These are phyloP conservation scores for Phytopythium delawarense DNA, from an alignment of 352 stramenopile genomes.

Conservation along the genomic window DNA sequence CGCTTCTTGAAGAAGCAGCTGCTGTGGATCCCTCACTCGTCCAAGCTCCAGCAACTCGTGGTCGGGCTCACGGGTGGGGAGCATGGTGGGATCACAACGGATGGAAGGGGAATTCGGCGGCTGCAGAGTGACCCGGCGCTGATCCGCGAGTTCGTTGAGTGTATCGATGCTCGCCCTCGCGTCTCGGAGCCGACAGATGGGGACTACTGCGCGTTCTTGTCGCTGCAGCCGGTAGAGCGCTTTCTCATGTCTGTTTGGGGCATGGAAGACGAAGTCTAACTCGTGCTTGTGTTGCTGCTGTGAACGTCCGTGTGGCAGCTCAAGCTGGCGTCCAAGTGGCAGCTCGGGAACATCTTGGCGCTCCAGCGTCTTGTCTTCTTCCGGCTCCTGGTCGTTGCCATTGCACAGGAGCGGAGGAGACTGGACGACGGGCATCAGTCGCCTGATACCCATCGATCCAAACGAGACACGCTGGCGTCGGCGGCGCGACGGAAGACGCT, in stretches of 20 bases:
- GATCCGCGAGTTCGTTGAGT: conserved; percentile 12
- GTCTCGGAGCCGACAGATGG: not conserved
- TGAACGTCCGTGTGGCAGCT: conserved; percentile 17
- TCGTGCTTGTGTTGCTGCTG: not conserved
- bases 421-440: not conserved
- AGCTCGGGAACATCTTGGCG: conserved; percentile 39
- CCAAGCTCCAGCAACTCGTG: conserved; percentile 35
- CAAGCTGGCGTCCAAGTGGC: conserved; percentile 27
- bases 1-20: conserved; percentile 44
- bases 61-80: conserved; percentile 19
- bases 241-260: no score
- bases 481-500: conserved; percentile 1
- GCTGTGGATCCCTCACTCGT: conserved; percentile 33
- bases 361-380: conserved; percentile 60
- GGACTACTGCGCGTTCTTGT: conserved; percentile 15
- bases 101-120: not conserved
- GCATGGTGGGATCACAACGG: no score
- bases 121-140: not conserved
- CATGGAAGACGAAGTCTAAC: not conserved
- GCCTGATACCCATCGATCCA: not conserved
- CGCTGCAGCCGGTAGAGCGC: conserved; percentile 26
- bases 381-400: conserved; percentile 38
- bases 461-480: conserved; percentile 6
- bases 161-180: not conserved
- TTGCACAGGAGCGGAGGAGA: conserved; percentile 20